Percentiles rank a stretch among this genome's conserved stretches.
These are phyloP conservation scores for Tetraselmis chui DNA, from an alignment of 139 green algal species.

Conservation along the genomic window DNA sequence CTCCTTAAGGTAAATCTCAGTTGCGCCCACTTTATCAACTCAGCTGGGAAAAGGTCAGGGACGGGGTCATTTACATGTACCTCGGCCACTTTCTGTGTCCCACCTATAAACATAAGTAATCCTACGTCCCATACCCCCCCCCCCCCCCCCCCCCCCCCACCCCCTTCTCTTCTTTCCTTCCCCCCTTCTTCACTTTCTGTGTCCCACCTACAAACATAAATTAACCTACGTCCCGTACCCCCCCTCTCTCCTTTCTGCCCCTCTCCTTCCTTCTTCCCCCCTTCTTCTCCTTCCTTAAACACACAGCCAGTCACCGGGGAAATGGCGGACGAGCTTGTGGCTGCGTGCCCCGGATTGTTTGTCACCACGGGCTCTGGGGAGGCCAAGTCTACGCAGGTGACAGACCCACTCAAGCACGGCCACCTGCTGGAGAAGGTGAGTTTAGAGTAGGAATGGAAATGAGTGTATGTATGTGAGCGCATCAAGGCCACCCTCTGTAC, in stretches of 20 bases:
- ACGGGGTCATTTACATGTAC: too few species aligned
- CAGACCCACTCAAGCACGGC: conserved; percentile 33
- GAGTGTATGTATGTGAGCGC: too few species aligned
- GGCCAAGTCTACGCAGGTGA: conserved; percentile 9
- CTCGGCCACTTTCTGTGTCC: too few species aligned
- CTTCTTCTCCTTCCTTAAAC: neutral
- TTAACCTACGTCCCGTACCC: neutral
- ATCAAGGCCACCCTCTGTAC: neutral
- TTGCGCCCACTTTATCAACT: too few species aligned
- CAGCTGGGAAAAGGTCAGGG: too few species aligned
- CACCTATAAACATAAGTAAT: neutral
- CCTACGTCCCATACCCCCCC: neutral
- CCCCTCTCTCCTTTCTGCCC: too few species aligned
- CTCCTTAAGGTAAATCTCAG: conserved; percentile 62
- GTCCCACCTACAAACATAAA: neutral
- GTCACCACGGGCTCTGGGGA: conserved; percentile 21
- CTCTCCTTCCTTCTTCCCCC: too few species aligned
- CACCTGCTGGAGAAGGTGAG: conserved; percentile 56
- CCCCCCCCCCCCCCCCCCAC: neutral
- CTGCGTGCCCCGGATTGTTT: conserved; percentile 47
- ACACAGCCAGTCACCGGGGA: conserved; percentile 31
- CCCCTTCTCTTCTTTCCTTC: neutral
- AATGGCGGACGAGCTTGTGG: conserved; percentile 49
- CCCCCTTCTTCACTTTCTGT: too few species aligned
- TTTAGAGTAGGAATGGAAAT: neutral